Evolutionary conservation across 495 filamentous ascomycete genomes (phyloP), one percentile per base, ranked within the genome.

Genomic region (Penicillium macrosclerotiorum): DNA sequence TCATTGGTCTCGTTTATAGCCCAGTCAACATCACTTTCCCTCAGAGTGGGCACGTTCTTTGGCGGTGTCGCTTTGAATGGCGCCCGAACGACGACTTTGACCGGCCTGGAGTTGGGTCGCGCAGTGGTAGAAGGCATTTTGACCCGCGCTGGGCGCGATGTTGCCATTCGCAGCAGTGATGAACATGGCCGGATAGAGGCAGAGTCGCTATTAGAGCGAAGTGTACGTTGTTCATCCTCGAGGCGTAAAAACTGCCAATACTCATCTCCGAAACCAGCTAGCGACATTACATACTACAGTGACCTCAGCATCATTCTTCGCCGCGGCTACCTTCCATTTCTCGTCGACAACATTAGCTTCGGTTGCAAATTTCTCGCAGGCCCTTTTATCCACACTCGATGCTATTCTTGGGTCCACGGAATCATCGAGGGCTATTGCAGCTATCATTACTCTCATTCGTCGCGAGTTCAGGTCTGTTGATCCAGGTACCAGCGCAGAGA

Each of bases 321-420:
- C 81, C 37, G 80, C 84, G 18, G 77, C 85, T 1, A 78, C 84
- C n/a, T 90, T 91, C 48, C 77, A 88, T 42, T 59, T 88, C 29
- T 82, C 83, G 18, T 76, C 80, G 5, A 79, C 83, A 1, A 80
- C 82, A 7, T 64, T 89, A 38, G 72, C 75, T 3, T 79, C 80
- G 13, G 69, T 77, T 16, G 79, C 77, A 4, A 79, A 83, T 45
- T 66, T 86, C 40, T 83, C 83, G 0, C 82, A 86, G 58, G 71
- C 81, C 13, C 73, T 87, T 8, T 59, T 90, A 13, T 77, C 79
- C 22, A 80, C 80, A 2, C 68, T 91, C 20, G 85, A 91, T 63
- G 80, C 84, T 14, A 83, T 88, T 43, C 77, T 91, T 23, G 87
- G 87, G 11, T 85, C 80, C 14, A 90, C 87, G 4, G 87, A 91